phyloP scores from a whole-genome alignment of 163 green algal genomes.

The Scenedesmus sp. region DNA sequence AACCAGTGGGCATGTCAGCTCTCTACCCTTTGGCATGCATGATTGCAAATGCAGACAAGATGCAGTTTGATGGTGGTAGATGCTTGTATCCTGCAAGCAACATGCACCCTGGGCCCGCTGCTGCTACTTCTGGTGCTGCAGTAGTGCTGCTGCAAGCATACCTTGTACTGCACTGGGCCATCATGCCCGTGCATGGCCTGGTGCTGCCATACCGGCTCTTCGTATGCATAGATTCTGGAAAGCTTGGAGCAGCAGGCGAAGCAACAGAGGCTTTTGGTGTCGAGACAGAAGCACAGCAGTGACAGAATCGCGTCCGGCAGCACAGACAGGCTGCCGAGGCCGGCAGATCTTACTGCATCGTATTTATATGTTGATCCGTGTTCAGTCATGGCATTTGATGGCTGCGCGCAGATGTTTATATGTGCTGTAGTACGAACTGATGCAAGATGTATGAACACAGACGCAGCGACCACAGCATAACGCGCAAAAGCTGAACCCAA shows the following conservation, averaged over 20 bases:
- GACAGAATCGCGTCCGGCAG: constrained; percentile 25
- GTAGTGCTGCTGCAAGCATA: neutral
- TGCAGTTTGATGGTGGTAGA: neutral
- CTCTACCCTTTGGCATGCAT: too few species aligned
- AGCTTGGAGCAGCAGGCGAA: constrained; percentile 27
- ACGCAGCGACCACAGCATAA: too few species aligned
- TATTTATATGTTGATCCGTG: neutral
- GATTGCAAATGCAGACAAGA: neutral
- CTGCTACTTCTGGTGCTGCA: neutral
- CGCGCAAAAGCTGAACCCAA: too few species aligned
- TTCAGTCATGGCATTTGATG: neutral
- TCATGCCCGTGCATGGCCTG: constrained; percentile 13
- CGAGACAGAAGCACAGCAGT: constrained; percentile 13
- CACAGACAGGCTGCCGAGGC: constrained; percentile 7
- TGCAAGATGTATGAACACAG: too few species aligned
- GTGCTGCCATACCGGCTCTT: constrained; percentile 27
- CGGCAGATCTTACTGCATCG: neutral
- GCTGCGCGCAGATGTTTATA: neutral
- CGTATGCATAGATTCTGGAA: neutral
- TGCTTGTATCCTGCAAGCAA: too few species aligned
- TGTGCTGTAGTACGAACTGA: neutral
- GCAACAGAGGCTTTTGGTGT: neutral
- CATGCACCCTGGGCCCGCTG: neutral
- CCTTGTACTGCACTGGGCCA: constrained; percentile 31
- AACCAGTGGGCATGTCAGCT: neutral